Evolutionary conservation across 1,284 basidiomycete species (phyloP).

Genomic region (Heterobasidion irregulare): DNA sequence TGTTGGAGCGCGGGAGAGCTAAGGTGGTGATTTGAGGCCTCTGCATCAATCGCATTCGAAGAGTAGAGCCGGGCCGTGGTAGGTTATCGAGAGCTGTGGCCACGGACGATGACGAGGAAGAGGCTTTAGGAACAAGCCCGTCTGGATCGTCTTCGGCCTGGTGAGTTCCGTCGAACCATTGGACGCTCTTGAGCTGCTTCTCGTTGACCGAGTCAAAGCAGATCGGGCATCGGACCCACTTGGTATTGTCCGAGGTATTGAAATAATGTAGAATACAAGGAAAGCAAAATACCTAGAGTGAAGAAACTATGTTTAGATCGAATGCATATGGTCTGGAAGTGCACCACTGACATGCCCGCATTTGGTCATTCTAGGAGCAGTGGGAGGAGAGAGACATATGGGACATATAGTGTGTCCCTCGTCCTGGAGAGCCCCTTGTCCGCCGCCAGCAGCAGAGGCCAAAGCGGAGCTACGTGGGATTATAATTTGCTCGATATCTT

Average conservation of each 20-base stretch:
- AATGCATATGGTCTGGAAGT: conserved; percentile 2
- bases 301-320: conserved; percentile 11
- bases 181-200: conserved; percentile 89
- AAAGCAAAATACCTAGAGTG: conserved; percentile 73
- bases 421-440: conserved; percentile 27
- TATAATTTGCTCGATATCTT: conserved; percentile 93
- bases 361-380: conserved; percentile 93
- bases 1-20: conserved; percentile 85
- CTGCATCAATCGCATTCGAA: conserved; percentile 88
- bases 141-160: conserved; percentile 30
- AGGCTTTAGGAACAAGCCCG: conserved; percentile 23
- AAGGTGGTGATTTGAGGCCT: conserved; percentile 92
- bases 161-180: conserved; percentile 58
- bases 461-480: conserved; percentile 73
- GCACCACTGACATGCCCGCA: conserved; percentile 82
- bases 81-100: conserved; percentile 26
- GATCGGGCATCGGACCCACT: conserved; percentile 90
- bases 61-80: conserved; percentile 42
- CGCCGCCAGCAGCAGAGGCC: conserved; percentile 39
- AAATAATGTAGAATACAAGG: conserved; percentile 92
- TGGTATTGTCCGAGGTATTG: conserved; percentile 69
- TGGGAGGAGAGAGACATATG: conserved; percentile 89
- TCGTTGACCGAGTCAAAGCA: conserved; percentile 93
- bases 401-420: conserved; percentile 80
- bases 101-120: conserved; percentile 36